Percentiles rank a stretch among this genome's conserved stretches.
phyloP scores from a whole-genome alignment of 352 stramenopile species.

The Globisporangium cylindrosporum region DNA sequence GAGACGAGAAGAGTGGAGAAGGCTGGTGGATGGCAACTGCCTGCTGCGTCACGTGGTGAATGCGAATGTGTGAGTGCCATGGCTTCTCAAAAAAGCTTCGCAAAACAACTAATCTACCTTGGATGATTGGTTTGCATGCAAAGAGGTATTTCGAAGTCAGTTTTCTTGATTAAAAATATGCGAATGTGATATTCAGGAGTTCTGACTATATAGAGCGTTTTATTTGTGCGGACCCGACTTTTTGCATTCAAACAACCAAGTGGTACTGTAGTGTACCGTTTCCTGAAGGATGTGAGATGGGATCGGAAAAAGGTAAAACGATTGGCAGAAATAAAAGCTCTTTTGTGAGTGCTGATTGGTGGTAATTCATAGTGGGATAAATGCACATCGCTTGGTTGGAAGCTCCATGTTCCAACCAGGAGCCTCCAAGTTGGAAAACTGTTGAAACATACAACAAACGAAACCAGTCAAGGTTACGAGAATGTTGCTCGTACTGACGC shows the following conservation, averaged over 20 bases:
- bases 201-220: neutral
- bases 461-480: neutral
- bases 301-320: neutral
- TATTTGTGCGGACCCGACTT: neutral
- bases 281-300: neutral
- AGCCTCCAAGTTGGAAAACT: too few relatives aligned
- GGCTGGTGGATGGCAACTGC: neutral
- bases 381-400: neutral
- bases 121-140: neutral
- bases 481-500: neutral
- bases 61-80: slow-evolving; percentile 5
- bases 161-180: too few relatives aligned
- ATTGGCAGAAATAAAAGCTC: neutral
- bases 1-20: neutral
- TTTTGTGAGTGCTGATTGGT: neutral
- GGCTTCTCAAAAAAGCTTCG: neutral
- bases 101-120: slow-evolving; percentile 1
- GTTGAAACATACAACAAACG: too few relatives aligned
- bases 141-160: neutral
- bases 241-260: neutral
- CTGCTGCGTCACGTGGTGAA: slow-evolving; percentile 7
- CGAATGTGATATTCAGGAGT: too few relatives aligned
- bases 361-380: neutral
- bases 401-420: too few relatives aligned
- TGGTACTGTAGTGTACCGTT: neutral